A percentile compares a stretch with the other conserved stretches of the same genome.
These are phyloP conservation scores for Emiliania huxleyi DNA, from an alignment of 78 protist genomes.

Conservation along the genomic window DNA sequence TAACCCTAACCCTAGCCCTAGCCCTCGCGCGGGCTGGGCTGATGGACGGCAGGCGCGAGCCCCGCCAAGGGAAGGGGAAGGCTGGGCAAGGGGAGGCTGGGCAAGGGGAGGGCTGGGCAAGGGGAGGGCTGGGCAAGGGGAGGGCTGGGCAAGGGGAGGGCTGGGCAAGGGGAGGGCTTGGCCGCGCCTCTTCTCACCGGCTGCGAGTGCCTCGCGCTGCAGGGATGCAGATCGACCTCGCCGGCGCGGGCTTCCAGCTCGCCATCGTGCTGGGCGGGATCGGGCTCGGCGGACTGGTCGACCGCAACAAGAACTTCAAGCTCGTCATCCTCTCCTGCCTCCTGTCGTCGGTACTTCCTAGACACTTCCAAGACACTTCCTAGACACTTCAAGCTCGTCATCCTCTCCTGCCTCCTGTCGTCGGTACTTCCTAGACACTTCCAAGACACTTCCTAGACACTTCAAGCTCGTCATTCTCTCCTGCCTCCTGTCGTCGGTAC, in stretches of 20 bases:
- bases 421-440: background rate
- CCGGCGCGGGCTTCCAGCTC: constrained; percentile 30
- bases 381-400: background rate
- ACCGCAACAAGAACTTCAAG: background rate
- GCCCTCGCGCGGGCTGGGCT: background rate
- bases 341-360: background rate
- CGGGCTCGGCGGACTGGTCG: background rate
- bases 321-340: background rate
- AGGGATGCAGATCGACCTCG: background rate
- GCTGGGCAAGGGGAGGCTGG: too few species aligned
- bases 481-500: too few species aligned
- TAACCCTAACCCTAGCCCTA: too few species aligned
- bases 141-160: too few species aligned
- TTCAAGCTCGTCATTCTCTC: too few species aligned
- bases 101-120: too few species aligned
- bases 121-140: too few species aligned
- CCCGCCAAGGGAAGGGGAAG: too few species aligned
- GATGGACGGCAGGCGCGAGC: background rate
- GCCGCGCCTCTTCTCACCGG: too few species aligned
- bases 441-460: background rate
- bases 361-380: background rate
- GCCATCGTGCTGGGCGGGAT: constrained; percentile 5
- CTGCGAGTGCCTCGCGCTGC: too few species aligned
- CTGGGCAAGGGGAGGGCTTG: too few species aligned
- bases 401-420: background rate